Conservation (phyloP, 2,329 filamentous ascomycete genomes). For the Fusarium nodosum region DNA sequence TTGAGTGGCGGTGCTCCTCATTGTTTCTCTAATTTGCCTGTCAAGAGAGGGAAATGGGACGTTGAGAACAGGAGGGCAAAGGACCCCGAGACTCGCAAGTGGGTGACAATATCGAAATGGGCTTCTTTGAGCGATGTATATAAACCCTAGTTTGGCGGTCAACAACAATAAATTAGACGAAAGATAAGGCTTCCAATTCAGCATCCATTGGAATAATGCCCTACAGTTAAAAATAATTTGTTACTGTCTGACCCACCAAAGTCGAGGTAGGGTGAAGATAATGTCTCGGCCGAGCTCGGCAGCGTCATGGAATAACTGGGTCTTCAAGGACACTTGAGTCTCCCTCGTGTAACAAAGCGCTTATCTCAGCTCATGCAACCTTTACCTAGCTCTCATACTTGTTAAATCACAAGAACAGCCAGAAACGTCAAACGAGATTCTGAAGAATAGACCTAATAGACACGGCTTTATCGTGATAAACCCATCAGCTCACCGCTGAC, state of each 20-base stretch:
- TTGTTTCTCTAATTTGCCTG: not conserved
- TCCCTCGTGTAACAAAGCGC: not conserved
- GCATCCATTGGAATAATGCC: no score
- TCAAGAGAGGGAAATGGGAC: not conserved
- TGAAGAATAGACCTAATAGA: not conserved
- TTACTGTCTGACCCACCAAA: not conserved
- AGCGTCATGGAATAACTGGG: not conserved
- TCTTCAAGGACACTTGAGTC: fast-evolving
- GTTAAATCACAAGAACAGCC: not conserved
- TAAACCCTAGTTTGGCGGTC: not conserved
- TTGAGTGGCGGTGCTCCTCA: not conserved
- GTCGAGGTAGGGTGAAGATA: fast-evolving
- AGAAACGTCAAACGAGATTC: not conserved
- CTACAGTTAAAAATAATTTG: fast-evolving
- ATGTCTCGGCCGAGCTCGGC: fast-evolving
- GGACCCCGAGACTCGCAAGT: not conserved
- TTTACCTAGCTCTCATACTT: not conserved
- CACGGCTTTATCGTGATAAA: not conserved
- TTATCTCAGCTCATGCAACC: not conserved
- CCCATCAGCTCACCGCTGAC: not conserved
- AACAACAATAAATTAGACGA: no score
- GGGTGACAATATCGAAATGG: not conserved
- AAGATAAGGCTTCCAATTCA: no score
- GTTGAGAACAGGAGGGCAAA: not conserved
- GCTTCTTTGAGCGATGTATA: fast-evolving